Conservation (phyloP, 208 protist genomes). For the Trypanosomatidae sp. region DNA sequence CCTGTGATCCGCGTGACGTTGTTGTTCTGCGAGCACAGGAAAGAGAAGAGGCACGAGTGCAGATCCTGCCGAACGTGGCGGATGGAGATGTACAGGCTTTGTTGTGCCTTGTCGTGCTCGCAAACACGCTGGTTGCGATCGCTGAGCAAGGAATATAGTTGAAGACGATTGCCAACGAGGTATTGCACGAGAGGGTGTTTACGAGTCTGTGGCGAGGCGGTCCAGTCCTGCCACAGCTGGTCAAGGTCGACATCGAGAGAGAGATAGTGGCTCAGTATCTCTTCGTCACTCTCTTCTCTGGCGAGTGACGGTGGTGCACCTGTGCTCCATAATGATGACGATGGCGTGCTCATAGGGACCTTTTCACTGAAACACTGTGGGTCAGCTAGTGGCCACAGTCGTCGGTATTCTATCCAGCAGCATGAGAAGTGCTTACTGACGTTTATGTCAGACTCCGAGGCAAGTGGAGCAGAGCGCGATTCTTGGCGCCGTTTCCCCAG, state of each 20-base stretch:
- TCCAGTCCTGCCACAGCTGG: conserved; percentile 58
- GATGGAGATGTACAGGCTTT: conserved; percentile 23
- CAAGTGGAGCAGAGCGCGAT: neutral
- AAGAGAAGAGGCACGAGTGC: conserved; percentile 72
- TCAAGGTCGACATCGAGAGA: conserved; percentile 65
- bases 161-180: conserved; percentile 12
- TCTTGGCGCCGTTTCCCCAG: neutral
- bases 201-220: conserved; percentile 38
- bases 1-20: conserved; percentile 68
- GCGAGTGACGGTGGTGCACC: neutral
- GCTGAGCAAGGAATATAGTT: neutral
- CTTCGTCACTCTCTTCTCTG: conserved; percentile 24
- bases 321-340: neutral
- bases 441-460: neutral
- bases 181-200: conserved; percentile 60
- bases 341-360: neutral
- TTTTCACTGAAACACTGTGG: neutral
- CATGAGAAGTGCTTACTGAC: neutral
- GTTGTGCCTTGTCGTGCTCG: conserved; percentile 3
- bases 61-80: conserved; percentile 69
- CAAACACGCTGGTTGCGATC: neutral
- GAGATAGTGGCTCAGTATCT: conserved; percentile 55
- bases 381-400: conserved; percentile 3
- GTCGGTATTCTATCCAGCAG: conserved; percentile 19
- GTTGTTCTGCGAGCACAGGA: conserved; percentile 88